Base-by-base conservation (phyloP, 1,284 basidiomycete genomes). In the Moesziomyces antarcticus region DNA sequence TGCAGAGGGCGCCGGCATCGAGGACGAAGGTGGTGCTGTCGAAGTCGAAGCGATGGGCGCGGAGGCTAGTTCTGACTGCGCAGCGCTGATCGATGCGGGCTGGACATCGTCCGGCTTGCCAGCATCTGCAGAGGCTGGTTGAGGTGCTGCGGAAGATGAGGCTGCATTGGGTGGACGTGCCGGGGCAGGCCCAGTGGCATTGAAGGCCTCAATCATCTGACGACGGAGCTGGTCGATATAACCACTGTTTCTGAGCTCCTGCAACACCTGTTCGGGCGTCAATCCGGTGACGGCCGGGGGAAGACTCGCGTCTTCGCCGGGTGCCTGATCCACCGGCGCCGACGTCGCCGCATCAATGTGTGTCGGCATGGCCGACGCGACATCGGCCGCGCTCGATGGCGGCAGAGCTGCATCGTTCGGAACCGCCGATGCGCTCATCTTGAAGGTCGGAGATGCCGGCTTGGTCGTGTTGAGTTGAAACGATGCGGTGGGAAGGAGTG, bases 221-320 rank as follows among this genome's bases (percentile, higher is more conserved):
- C 70, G 40, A 6, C 70, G 51, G 16, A 73, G 22, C 42, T 56
- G 52, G 41, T 73, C 70, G 2, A 73, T 35, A 21, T 60, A 67
- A 0, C 70, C 70, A 18, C 52, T 55, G n/a, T 53, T 64, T 20
- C 60, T 59, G 24, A 73, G 60, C 64, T 73, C 70, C 20, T 67
- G 53, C 1, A 68, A 6, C 22, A 73, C 56, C 35, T 67, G 59
- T 0, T 73, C 60, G 3, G 70, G 70, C 4, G 70, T 67, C 48
- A 73, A n/a, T 0, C 63, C 59, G 2, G 60, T 68, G 3, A 56
- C 24, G 1, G 46, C 33, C 3, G 25, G 25, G 25, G 25, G 25
- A 27, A 6, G 25, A 27, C 7, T 5, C 13, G 30, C 30, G 13
- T 33, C 30, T 13, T 13, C 10, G 5, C 9, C 13, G 30, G 30